Conservation (phyloP, 306 rosid species). For the Medicago lupulina region DNA sequence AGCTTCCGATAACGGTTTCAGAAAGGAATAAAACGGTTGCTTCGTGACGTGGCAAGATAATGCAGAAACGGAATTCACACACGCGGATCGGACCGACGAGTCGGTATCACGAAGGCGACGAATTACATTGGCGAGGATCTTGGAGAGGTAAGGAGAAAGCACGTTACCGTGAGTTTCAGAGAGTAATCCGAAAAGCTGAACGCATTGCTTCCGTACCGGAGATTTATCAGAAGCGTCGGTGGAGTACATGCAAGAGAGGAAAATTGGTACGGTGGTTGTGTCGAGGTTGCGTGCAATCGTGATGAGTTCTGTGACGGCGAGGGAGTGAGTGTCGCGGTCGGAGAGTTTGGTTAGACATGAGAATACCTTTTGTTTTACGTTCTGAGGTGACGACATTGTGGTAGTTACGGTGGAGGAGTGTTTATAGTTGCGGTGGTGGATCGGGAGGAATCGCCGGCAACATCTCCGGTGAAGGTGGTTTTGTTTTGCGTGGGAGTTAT, state of each 20-base stretch:
- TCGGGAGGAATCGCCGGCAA: slow-evolving; percentile 51
- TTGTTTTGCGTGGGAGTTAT: slow-evolving; percentile 17
- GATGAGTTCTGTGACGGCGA: slow-evolving; percentile 73
- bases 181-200: slow-evolving; percentile 68
- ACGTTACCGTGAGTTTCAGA: slow-evolving; percentile 72
- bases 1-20: slow-evolving; percentile 83
- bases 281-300: slow-evolving; percentile 78
- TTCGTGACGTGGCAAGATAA: slow-evolving; percentile 71
- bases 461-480: slow-evolving; percentile 56
- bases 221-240: slow-evolving; percentile 85
- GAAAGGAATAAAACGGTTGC: slow-evolving; percentile 67
- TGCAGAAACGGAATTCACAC: slow-evolving; percentile 76
- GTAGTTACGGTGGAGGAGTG: background rate
- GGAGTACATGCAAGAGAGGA: slow-evolving; percentile 83
- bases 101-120: slow-evolving; percentile 92
- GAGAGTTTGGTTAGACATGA: slow-evolving; percentile 90
- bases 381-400: slow-evolving; percentile 67
- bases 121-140: slow-evolving; percentile 63
- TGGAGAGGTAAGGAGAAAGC: slow-evolving; percentile 74
- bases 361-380: slow-evolving; percentile 76
- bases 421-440: slow-evolving; percentile 31
- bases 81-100: slow-evolving; percentile 90
- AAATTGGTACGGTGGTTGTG: slow-evolving; percentile 54
- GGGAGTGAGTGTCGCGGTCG: slow-evolving; percentile 87
- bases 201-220: slow-evolving; percentile 86